Evolutionary conservation across 805 yeast species (phyloP), one percentile per base, ranked within the genome.

Genomic region (Saccharomycopsis vini): DNA sequence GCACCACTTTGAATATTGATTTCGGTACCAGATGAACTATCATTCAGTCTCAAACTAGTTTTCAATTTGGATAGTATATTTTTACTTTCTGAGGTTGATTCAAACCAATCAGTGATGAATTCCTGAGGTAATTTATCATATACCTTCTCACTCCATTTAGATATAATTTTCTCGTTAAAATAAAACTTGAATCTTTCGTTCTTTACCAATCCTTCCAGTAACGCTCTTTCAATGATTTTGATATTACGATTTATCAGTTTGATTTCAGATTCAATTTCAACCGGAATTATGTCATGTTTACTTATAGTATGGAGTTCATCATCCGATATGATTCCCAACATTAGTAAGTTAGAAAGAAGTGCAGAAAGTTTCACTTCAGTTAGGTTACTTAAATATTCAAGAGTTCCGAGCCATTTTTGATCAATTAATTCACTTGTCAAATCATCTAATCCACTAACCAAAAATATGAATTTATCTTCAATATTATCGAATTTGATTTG

Each of bases 391-490:
- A 79, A 55, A 46, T 64, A 70, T 22, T 61, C 60, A 49, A 79
- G 77, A 2, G 78, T 62, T 20, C 68, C 68, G 49, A 64, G 60
- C 85, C 86, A 80, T 54, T 76, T 67, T 23, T 62, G 56, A 46
- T 76, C 79, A 3, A 80, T 64, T 23, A 72, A 51, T 34, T 72
- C 75, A 3, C 45, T 48, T 51, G 71, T 71, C 47, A 79, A 59
- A 5, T 56, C 59, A 2, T 56, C 55, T 12, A 75, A 49, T 40
- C 72, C 73, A 9, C 53, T 52, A 7, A 63, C 61, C 39, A 79
- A 57, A 43, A 62, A 59, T 16, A 63, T 56, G 60, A 72, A 69
- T 46, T 67, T 66, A 10, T 59, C 60, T 6, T 66, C 50, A 15
- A 77, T 53, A 2, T 51, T 45, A 24, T 66, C 62, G 48, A 71